A percentile compares a stretch with the other conserved stretches of the same genome.
Evolutionary conservation across 495 filamentous ascomycete genomes (phyloP).

Genomic region (Xylaria palmicola): DNA sequence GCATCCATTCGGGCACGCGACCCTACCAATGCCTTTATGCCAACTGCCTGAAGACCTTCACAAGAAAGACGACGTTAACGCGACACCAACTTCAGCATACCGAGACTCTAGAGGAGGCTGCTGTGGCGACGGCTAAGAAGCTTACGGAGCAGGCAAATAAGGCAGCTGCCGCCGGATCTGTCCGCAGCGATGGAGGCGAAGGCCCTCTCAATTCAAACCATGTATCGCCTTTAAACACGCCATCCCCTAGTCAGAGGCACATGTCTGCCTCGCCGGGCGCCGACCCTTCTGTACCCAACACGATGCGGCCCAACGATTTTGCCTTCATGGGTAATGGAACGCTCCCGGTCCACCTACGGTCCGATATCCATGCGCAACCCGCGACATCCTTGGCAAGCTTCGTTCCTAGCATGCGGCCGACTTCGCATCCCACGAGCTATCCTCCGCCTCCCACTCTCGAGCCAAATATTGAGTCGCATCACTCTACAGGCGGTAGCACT

Average conservation of each 20-base stretch:
- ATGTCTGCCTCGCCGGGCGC: conserved; percentile 76
- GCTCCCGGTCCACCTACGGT: conserved; percentile 80
- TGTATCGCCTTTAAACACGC: conserved; percentile 79
- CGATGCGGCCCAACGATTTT: conserved; percentile 71
- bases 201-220: conserved; percentile 68
- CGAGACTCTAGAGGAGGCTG: conserved; percentile 92
- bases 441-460: conserved; percentile 85
- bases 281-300: conserved; percentile 70
- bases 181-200: conserved; percentile 67
- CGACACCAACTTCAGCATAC: conserved; percentile 95
- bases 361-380: conserved; percentile 72
- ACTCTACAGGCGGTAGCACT: conserved; percentile 59
- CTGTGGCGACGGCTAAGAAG: conserved; percentile 70
- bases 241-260: conserved; percentile 76
- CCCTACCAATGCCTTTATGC: conserved; percentile 98
- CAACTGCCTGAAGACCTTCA: conserved; percentile 98
- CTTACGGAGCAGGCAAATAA: conserved; percentile 54
- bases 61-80: conserved; percentile 88
- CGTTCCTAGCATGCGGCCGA: conserved; percentile 54
- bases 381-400: conserved; percentile 65
- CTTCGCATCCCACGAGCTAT: conserved; percentile 78
- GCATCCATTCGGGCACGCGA: conserved; percentile 93
- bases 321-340: conserved; percentile 66
- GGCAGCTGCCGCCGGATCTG: conserved; percentile 44
- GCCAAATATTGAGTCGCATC: conserved; percentile 77